These are phyloP conservation scores for Vitis rotundifolia DNA, from an alignment of 164 flowering plant genomes.

Conservation along the genomic window DNA sequence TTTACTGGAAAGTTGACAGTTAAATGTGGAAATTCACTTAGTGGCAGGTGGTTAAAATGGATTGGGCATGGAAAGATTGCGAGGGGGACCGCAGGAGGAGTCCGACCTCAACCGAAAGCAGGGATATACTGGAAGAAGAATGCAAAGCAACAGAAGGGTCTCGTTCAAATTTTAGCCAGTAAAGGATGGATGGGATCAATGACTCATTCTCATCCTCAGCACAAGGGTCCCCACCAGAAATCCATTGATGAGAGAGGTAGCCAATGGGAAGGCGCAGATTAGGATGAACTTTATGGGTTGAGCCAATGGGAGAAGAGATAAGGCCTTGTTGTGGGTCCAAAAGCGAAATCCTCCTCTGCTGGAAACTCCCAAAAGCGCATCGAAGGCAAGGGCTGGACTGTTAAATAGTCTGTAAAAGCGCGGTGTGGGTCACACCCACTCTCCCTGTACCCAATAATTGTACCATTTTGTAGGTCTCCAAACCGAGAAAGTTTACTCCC, in stretches of 20 bases:
- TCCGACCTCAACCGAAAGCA: not conserved
- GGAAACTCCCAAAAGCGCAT: conserved; percentile 28
- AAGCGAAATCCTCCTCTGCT: conserved; percentile 25
- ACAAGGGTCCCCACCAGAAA: conserved; percentile 41
- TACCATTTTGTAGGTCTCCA: conserved; percentile 3
- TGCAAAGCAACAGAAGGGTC: conserved; percentile 15
- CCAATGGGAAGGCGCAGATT: conserved; percentile 43
- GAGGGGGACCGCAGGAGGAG: conserved; percentile 1
- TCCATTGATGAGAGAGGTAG: conserved; percentile 24
- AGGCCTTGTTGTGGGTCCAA: conserved; percentile 57
- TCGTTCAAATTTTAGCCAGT: conserved; percentile 6
- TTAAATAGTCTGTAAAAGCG: conserved; percentile 28
- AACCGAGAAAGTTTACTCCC: conserved; percentile 1
- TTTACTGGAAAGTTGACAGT: too few relatives aligned
- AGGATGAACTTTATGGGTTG: conserved; percentile 37
- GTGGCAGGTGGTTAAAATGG: too few relatives aligned
- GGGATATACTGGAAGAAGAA: not conserved
- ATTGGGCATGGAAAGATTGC: not conserved
- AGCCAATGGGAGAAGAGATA: conserved; percentile 65
- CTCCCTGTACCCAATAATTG: conserved; percentile 9
- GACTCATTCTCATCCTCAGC: conserved; percentile 18
- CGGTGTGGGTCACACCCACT: conserved; percentile 25
- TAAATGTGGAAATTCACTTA: too few relatives aligned
- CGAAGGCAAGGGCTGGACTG: not conserved
- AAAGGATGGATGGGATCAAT: conserved; percentile 2